Percentiles rank a stretch among this genome's conserved stretches.
Evolutionary conservation across 345 rosid species (phyloP).

Genomic region (Citrus inodora): DNA sequence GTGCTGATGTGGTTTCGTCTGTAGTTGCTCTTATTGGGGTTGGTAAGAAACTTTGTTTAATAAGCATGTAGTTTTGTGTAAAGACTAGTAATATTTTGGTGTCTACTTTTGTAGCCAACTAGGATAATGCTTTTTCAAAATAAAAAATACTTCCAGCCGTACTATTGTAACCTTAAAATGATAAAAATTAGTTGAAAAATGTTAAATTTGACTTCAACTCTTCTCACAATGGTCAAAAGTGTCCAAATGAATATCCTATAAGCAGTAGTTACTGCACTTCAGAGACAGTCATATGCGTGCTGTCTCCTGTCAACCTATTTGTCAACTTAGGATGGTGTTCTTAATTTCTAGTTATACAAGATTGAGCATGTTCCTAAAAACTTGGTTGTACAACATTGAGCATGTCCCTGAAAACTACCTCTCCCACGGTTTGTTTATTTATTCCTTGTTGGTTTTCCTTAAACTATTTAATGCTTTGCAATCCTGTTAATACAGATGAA

Average conservation of each 20-base stretch:
- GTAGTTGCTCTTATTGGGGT: conserved; percentile 86
- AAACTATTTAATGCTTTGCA: conserved; percentile 3
- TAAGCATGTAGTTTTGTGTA: background rate
- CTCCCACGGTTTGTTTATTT: background rate
- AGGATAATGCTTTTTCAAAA: background rate
- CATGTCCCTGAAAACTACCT: background rate
- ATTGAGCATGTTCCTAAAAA: background rate
- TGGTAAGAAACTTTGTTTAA: conserved; percentile 42
- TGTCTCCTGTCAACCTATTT: background rate
- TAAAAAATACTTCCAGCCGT: background rate
- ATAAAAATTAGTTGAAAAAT: background rate
- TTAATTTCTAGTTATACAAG: background rate
- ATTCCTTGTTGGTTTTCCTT: background rate
- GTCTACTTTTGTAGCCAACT: background rate
- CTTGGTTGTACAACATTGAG: background rate
- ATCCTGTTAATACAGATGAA: background rate
- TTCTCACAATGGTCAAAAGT: background rate
- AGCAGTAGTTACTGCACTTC: background rate
- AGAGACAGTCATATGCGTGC: background rate
- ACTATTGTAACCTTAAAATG: background rate
- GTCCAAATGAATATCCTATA: background rate
- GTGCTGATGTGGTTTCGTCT: conserved; percentile 90
- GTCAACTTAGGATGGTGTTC: background rate
- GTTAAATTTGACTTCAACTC: background rate
- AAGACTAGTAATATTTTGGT: background rate